Evolutionary conservation across 371 early-diverging fungal species (phyloP), one percentile per base, ranked within the genome.

Genomic region (Mucor piriformis): DNA sequence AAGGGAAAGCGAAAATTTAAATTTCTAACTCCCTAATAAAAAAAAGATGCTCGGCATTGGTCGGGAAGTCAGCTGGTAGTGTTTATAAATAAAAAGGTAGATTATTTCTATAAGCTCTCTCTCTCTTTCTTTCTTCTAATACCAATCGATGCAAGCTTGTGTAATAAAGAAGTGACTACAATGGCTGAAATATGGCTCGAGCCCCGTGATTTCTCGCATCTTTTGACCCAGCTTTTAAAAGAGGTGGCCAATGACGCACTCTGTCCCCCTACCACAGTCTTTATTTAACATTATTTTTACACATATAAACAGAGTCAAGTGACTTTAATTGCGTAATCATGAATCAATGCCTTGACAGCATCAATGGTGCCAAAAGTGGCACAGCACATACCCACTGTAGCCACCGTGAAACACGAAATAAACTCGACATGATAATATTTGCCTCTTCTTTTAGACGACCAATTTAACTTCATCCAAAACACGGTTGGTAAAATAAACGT

Each of bases 401-500:
- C 65, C 33, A 91, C 82, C 5, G 83, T 47, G 3, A 67, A 60
- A 53, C 85, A 86, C 57, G 79, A 64, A n/a, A 70, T 47, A 33
- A 83, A 73, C 59, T 89, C 88, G 13, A 65, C 11, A 35, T 56
- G 43, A 33, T 64, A 53, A 6, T 76, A 55, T 3, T 86, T 46
- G 74, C 15, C 57, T 42, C 11, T 34, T 11, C 35, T 20, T 3
- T 23, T 50, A n/a, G 12, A 21, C 27, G 21, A 29, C 76, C 83
- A 79, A 67, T 79, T 89, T n/a, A 95, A 68, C 61, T 85, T 83
- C 21, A 90, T 70, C 72, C 92, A 89, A 67, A 89, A 93, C 16
- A 90, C 61, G 20, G 90, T 80, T 0, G 95, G 95, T 50, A 93
- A 76, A 16, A 95, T 85, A 70, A 94, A 93, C 11, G 91, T 85